Percentiles rank a stretch among this genome's conserved stretches.
These are phyloP conservation scores for Flaveria sonorensis DNA, from an alignment of 129 eudicot genomes.

Conservation along the genomic window DNA sequence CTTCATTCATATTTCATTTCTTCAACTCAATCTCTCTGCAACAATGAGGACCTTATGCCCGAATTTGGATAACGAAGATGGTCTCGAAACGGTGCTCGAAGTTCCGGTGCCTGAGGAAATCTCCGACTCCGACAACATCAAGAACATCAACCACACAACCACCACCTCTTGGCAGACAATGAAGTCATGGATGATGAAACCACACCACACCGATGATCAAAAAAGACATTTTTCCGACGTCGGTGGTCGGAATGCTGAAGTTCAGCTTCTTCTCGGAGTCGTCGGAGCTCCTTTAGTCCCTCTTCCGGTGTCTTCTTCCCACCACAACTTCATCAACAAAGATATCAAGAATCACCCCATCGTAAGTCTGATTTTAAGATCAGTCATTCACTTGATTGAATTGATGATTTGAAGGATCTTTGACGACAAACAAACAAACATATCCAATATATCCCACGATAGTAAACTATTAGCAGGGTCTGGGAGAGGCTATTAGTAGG, in stretches of 20 bases:
- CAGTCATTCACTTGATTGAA: too few species aligned
- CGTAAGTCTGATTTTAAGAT: slow-evolving; percentile 69
- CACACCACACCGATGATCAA: slow-evolving; percentile 36
- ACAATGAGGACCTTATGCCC: slow-evolving; percentile 88
- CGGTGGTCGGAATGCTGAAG: slow-evolving; percentile 54
- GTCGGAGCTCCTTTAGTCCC: slow-evolving; percentile 91
- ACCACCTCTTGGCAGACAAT: slow-evolving; percentile 60
- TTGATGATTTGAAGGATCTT: too few species aligned
- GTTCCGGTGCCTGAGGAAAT: slow-evolving; percentile 88
- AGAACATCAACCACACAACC: slow-evolving; percentile 12
- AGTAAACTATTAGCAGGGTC: too few species aligned
- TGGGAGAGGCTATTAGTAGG: too few species aligned
- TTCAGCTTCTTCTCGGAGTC: slow-evolving; percentile 85
- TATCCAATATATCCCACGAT: too few species aligned
- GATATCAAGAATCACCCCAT: slow-evolving; percentile 66
- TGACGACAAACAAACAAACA: not conserved
- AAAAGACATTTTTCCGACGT: slow-evolving; percentile 35
- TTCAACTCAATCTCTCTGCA: slow-evolving; percentile 7
- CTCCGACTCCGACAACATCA: slow-evolving; percentile 35
- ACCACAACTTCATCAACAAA: slow-evolving; percentile 34
- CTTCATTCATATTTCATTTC: slow-evolving; percentile 4
- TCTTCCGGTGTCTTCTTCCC: slow-evolving; percentile 53
- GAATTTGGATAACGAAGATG: slow-evolving; percentile 72
- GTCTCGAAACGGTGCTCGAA: slow-evolving; percentile 86
- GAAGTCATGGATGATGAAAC: slow-evolving; percentile 71